Conservation (phyloP, 2,329 filamentous ascomycete species). For the Chrysoporthe puriensis region DNA sequence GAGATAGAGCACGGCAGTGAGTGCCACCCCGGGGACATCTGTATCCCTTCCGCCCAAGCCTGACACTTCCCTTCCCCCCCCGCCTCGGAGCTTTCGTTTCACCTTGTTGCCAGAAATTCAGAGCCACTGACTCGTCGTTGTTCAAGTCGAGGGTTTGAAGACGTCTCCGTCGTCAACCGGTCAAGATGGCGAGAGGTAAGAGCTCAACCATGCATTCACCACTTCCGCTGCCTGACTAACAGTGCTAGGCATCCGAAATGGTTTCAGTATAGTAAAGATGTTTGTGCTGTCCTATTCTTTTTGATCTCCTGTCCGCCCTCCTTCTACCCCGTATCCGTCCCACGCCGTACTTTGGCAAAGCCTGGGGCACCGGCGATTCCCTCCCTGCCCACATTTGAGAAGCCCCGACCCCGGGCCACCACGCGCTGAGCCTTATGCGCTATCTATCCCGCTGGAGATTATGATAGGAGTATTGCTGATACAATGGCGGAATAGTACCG, state of each 20-base stretch:
- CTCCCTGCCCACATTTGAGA: not conserved
- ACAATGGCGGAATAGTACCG: conserved; percentile 46
- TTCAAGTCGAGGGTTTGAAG: conserved; percentile 51
- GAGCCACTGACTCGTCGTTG: not conserved
- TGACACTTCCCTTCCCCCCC: not conserved
- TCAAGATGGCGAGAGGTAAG: conserved; percentile 41
- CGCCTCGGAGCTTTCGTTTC: not conserved
- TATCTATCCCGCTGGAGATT: not conserved
- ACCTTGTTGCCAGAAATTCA: not conserved
- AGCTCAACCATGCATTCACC: conserved; percentile 2
- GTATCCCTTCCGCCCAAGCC: too few relatives aligned
- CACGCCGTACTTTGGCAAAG: not conserved
- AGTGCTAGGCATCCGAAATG: conserved; percentile 46
- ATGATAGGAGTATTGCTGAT: conserved; percentile 1
- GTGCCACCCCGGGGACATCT: not conserved
- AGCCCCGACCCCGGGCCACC: not conserved
- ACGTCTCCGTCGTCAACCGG: conserved; percentile 53
- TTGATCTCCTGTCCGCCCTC: not conserved
- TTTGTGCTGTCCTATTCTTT: conserved; percentile 34
- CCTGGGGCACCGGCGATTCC: not conserved
- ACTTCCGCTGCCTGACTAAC: conserved; percentile 36
- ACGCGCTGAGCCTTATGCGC: not conserved
- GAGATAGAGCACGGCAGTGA: conserved; percentile 56
- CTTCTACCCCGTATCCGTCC: not conserved
- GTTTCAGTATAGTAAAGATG: conserved; percentile 58